A percentile compares a stretch with the other conserved stretches of the same genome.
Conservation (phyloP, 768 basidiomycete species). For the Gloeophyllum trabeum region DNA sequence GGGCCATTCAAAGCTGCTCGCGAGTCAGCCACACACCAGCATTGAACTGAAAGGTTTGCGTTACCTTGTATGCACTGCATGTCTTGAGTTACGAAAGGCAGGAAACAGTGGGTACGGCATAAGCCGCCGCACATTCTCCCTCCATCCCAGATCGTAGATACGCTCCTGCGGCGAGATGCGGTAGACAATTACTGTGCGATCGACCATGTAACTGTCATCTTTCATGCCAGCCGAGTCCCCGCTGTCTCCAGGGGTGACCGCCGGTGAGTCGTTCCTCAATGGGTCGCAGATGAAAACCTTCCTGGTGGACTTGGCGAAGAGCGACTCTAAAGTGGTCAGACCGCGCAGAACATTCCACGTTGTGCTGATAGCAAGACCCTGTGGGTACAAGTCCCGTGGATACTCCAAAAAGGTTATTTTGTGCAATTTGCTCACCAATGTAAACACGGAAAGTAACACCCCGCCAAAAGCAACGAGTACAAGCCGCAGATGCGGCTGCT, state of each 20-base stretch:
- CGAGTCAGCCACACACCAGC: too few relatives aligned
- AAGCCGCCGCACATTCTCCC: not conserved
- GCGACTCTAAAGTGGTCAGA: slow-evolving; percentile 1
- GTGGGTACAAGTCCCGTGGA: not conserved
- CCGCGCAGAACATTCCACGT: slow-evolving; percentile 1
- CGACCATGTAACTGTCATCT: too few relatives aligned
- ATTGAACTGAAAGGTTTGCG: too few relatives aligned
- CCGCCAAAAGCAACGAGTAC: not conserved
- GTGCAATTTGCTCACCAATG: not conserved
- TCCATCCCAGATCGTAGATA: not conserved
- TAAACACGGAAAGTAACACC: not conserved
- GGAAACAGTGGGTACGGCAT: not conserved
- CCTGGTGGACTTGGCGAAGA: not conserved
- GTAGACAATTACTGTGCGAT: not conserved
- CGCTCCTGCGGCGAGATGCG: not conserved
- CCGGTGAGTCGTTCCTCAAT: too few relatives aligned
- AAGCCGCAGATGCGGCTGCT: not conserved
- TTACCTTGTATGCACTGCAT: too few relatives aligned
- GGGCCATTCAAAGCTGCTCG: too few relatives aligned
- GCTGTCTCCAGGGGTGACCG: not conserved
- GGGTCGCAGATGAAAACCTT: not conserved
- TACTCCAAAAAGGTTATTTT: not conserved
- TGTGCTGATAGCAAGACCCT: not conserved
- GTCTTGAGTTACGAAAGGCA: too few relatives aligned
- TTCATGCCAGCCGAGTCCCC: too few relatives aligned